These are phyloP conservation scores for Tuber aestivum DNA, from an alignment of 495 filamentous ascomycete species.

Conservation along the genomic window DNA sequence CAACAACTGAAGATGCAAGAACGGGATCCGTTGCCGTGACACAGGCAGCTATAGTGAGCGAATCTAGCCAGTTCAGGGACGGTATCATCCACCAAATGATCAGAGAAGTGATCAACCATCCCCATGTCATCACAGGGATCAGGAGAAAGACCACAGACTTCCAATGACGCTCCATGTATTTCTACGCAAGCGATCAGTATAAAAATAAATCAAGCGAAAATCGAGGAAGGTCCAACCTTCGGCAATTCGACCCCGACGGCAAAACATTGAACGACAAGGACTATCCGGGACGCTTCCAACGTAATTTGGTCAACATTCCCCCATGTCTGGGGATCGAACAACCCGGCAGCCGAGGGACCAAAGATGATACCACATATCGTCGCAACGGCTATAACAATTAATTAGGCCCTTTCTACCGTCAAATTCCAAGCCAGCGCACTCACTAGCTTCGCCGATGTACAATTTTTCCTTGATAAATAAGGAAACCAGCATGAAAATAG, in stretches of 20 bases:
- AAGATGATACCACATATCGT: conserved; percentile 97
- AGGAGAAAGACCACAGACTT: conserved; percentile 81
- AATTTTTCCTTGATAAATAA: conserved; percentile 96
- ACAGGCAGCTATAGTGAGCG: conserved; percentile 78
- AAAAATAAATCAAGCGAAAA: not conserved
- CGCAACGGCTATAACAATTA: conserved; percentile 57
- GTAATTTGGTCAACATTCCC: conserved; percentile 93
- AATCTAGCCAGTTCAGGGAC: conserved; percentile 77
- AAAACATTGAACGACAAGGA: conserved; percentile 98
- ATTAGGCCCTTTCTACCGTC: conserved; percentile 4
- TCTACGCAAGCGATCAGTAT: conserved; percentile 38
- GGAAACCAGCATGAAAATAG: conserved; percentile 96
- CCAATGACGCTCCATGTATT: conserved; percentile 99
- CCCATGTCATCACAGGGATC: conserved; percentile 93
- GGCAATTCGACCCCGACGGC: conserved; percentile 98
- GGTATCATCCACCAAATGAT: conserved; percentile 95
- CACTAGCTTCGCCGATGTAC: conserved; percentile 93
- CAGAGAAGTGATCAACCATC: conserved; percentile 91
- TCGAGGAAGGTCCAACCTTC: conserved; percentile 48
- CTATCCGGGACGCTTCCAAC: conserved; percentile 92
- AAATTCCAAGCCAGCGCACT: conserved; percentile 9
- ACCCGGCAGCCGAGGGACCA: conserved; percentile 85
- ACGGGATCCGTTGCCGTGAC: conserved; percentile 98
- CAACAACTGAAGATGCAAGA: conserved; percentile 93
- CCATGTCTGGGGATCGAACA: conserved; percentile 81